Base-by-base conservation (phyloP, 176 grass and related monocot genomes). In the sorghum (Sorghum bicolor) region DNA sequence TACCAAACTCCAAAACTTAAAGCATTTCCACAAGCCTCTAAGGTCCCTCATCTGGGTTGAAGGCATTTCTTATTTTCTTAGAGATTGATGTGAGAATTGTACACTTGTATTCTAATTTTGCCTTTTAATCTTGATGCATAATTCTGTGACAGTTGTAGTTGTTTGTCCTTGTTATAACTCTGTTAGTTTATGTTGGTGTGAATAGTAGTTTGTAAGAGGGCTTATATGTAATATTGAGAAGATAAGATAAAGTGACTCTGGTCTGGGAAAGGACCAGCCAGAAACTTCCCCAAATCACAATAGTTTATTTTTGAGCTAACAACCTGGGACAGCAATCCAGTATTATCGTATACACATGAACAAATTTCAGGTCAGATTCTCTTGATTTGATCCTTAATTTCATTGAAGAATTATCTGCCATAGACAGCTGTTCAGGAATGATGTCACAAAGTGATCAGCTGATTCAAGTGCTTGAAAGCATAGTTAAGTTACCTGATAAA, bases 401-500 rank as follows among this genome's bases (percentile, higher is more conserved):
- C 70, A 62, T 94, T 81, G 96, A 98, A 82, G 91, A 84, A 83
- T 87, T 98, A 73, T 98, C 93, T 43, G 64, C 89, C 38, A 37
- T 88, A 80, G 87, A 95, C 82, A 84, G 69, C 65, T 93, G 83
- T 90, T 90, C 84, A 74, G 68, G 87, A 85, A 36, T 78, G 39
- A 87, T 93, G 87, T 79, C 89, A 64, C 88, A 80, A 64, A 98
- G 74, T 73, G 80, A 89, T 47, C 77, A 88, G 37, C 73, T 98
- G 78, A 80, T 93, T 77, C 57, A 88, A 84, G 89, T 88, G 48
- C 58, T 95, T 75, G 67, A 77, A 68, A 83, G 58, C 55, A 84
- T 98, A 85, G 64, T 98, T 53, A 95, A 95, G 86, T 88, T 83
- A 80, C 87, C 87, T 55, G 93, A 98, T 90, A 98, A 98, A 86